A percentile compares a stretch with the other conserved stretches of the same genome.
Evolutionary conservation across 2,329 filamentous ascomycete genomes (phyloP).

Genomic region (Trichophyton benhamiae): DNA sequence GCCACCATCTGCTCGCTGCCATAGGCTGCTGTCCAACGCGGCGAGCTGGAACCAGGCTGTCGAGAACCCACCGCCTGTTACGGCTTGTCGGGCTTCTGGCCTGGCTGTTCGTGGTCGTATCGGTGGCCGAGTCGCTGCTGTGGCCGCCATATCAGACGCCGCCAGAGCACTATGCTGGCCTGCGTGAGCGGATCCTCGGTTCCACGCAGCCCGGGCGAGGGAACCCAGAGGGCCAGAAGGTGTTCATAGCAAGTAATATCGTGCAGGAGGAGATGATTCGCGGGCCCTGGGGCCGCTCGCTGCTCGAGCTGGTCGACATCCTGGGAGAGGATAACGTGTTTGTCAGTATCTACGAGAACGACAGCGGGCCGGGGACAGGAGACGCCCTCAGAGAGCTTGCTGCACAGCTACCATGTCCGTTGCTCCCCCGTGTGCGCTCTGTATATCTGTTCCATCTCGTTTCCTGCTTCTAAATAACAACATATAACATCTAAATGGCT

Average conservation of each 20-base stretch:
- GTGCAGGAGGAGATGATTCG: constrained; percentile 8
- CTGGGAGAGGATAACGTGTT: constrained; percentile 12
- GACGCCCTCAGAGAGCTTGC: constrained; percentile 7
- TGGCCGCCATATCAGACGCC: constrained; percentile 9
- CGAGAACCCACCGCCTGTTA: neutral
- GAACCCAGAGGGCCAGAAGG: constrained; percentile 7
- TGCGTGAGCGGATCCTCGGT: neutral
- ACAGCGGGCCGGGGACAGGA: constrained; percentile 7
- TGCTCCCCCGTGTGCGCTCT: neutral
- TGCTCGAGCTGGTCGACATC: constrained; percentile 8
- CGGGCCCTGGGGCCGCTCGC: constrained; percentile 6
- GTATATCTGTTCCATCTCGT: neutral
- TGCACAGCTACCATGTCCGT: constrained; percentile 9
- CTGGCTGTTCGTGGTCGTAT: constrained; percentile 6
- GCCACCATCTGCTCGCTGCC: neutral
- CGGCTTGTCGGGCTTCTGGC: neutral
- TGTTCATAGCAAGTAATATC: constrained; percentile 12
- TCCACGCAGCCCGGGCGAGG: constrained; percentile 8
- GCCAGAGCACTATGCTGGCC: constrained; percentile 5
- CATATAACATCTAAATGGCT: neutral
- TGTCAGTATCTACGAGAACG: constrained; percentile 12
- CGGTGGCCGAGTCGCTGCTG: constrained; percentile 5
- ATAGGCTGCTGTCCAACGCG: neutral
- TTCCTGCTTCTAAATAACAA: too few species aligned
- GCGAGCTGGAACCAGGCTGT: neutral